Base-by-base conservation (phyloP, 345 rosid species). In the Arabidopsis arenosa region DNA sequence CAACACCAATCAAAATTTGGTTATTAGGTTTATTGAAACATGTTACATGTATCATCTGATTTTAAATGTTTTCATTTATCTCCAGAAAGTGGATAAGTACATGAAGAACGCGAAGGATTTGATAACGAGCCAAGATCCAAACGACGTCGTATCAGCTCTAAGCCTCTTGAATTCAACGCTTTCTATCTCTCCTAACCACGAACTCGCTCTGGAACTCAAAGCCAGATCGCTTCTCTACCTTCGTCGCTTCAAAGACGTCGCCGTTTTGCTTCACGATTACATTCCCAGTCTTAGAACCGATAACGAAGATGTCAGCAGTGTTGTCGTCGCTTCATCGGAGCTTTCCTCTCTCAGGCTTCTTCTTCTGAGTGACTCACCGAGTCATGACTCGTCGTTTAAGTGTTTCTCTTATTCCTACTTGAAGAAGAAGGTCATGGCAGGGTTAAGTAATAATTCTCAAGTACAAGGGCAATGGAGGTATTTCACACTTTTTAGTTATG, bases 401-500 rank as follows among this genome's bases (percentile, higher is more conserved):
- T 94, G 99, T 66, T 94, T 94, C 84, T 86, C 94, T 18, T 85
- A 84, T 41, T 85, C 93, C 7, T 93, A 90, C 74, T 77, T 94
- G 86, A 94, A 86, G 91, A 90, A 86, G 89, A 92, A 89, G 64
- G 90, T 94, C 33, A 78, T 88, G 90, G 91, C 96, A 2, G 93
- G 97, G 9, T 82, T 94, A 30, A 76, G 86, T 70, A 89, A 83
- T 81, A 90, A 83, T 72, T 83, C 90, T 82, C 85, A 82, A 51
- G 88, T 82, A 48, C 88, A 89, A 82, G 96, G 95, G 63, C 92
- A 86, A 59, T 94, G 99, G 99, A 92, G 99, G 97, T 93, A 83
- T 36, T 15, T 36, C 2, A 0, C 0, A 0, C 1, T 11, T 33
- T 4, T 0, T 2, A 1, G 7, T 23, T 30, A 3, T 21, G 30